A percentile compares a stretch with the other conserved stretches of the same genome.
phyloP scores from a whole-genome alignment of 495 filamentous ascomycete genomes.

The Lepidopterella palustris region DNA sequence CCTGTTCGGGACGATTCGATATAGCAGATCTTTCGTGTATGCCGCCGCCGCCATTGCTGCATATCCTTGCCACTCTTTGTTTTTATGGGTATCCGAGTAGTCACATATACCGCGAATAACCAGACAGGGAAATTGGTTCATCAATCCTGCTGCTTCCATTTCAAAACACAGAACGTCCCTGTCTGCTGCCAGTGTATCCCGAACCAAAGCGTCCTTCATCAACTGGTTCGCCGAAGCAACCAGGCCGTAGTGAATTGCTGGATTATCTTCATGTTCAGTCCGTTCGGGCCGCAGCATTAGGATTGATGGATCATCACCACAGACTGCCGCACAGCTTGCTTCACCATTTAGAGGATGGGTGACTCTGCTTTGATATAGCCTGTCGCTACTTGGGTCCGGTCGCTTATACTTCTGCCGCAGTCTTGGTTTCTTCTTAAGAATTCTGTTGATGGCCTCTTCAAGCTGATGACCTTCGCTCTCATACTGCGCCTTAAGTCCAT shows the following conservation, averaged over 20 bases:
- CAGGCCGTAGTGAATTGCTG: slow-evolving; percentile 33
- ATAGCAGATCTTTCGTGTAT: slow-evolving; percentile 22
- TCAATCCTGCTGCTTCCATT: slow-evolving; percentile 30
- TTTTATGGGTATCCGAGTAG: slow-evolving; percentile 34
- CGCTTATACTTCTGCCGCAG: slow-evolving; percentile 6
- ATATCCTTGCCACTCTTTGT: slow-evolving; percentile 25
- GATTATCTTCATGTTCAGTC: slow-evolving; percentile 27
- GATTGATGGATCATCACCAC: slow-evolving; percentile 27
- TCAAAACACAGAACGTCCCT: slow-evolving; percentile 27
- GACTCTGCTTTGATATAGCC: slow-evolving; percentile 31
- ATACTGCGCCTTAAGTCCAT: slow-evolving; percentile 24
- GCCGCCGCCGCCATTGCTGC: slow-evolving; percentile 29
- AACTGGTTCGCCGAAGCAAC: slow-evolving; percentile 38
- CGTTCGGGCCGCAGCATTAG: slow-evolving; percentile 29
- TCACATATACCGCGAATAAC: slow-evolving; percentile 33
- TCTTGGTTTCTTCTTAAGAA: slow-evolving; percentile 13
- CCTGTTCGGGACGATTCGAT: too few relatives aligned
- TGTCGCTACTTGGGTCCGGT: slow-evolving; percentile 28
- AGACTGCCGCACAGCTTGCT: slow-evolving; percentile 24
- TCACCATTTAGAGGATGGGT: slow-evolving; percentile 28
- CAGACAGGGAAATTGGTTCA: slow-evolving; percentile 23
- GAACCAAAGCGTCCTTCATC: slow-evolving; percentile 28
- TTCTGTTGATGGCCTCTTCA: slow-evolving; percentile 22
- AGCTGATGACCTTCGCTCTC: slow-evolving; percentile 19
- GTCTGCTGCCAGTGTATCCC: slow-evolving; percentile 11